phyloP scores from a whole-genome alignment of 441 rosid species.

The Jatropha podagrica region DNA sequence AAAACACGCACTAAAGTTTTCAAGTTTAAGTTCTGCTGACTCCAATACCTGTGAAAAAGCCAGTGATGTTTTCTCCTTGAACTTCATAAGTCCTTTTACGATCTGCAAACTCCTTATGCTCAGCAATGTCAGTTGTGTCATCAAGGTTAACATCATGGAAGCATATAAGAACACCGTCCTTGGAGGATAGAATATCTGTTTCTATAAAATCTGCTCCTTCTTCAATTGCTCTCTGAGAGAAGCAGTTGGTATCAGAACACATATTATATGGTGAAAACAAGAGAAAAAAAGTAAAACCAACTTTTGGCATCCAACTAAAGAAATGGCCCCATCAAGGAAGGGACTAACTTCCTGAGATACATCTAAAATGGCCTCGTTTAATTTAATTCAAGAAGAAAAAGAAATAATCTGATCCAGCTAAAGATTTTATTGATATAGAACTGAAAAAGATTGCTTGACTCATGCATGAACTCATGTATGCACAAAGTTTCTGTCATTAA shows the following conservation, averaged over 20 bases:
- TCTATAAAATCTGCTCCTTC: slow-evolving; percentile 97
- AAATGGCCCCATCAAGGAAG: background rate
- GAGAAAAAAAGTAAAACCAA: background rate
- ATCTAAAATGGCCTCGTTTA: background rate
- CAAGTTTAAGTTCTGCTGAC: background rate
- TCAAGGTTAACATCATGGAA: slow-evolving; percentile 83
- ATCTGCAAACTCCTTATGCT: slow-evolving; percentile 72
- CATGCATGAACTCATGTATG: too few relatives aligned
- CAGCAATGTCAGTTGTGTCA: slow-evolving; percentile 64
- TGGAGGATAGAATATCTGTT: slow-evolving; percentile 77
- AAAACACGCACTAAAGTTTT: background rate
- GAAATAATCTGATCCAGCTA: background rate
- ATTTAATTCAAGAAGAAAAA: background rate
- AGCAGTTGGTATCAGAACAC: slow-evolving; percentile 2
- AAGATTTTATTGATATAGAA: background rate
- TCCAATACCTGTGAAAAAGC: slow-evolving; percentile 68
- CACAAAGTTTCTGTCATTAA: too few relatives aligned
- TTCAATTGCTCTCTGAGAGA: slow-evolving; percentile 84
- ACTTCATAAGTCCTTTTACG: slow-evolving; percentile 83
- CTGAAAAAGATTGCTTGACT: background rate
- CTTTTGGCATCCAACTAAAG: background rate
- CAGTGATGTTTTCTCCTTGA: slow-evolving; percentile 68
- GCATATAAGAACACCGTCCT: slow-evolving; percentile 89
- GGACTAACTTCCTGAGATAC: background rate
- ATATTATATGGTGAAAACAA: background rate